These are phyloP conservation scores for Fusarium sp. DNA, from an alignment of 2,329 filamentous ascomycete genomes.

Conservation along the genomic window DNA sequence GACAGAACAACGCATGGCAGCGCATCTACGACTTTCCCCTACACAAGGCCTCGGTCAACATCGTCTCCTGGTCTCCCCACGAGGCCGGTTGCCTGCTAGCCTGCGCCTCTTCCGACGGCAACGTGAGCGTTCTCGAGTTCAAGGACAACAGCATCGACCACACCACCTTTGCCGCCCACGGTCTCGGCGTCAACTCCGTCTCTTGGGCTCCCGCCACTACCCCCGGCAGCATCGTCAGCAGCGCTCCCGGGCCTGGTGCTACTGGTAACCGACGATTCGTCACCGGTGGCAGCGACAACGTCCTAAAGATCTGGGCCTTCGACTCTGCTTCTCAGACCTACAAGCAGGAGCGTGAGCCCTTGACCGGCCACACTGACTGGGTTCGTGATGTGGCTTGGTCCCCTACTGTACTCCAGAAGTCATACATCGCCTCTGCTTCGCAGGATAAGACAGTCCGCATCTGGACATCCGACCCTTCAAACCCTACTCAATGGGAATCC, in stretches of 20 bases:
- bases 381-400: constrained; percentile 98
- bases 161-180: constrained; percentile 90
- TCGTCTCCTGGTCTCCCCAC: constrained; percentile 97
- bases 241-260: constrained; percentile 69
- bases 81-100: constrained; percentile 95
- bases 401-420: constrained; percentile 93
- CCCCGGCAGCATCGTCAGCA: constrained; percentile 87
- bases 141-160: constrained; percentile 95
- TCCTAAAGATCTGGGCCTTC: constrained; percentile 93
- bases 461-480: constrained; percentile 81
- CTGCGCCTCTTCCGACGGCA: constrained; percentile 93
- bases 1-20: constrained; percentile 74
- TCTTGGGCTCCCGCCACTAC: constrained; percentile 91
- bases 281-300: constrained; percentile 93
- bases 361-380: constrained; percentile 93
- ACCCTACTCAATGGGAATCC: constrained; percentile 81
- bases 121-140: constrained; percentile 95
- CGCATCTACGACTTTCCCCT: constrained; percentile 92
- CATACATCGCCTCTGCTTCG: constrained; percentile 94
- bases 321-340: constrained; percentile 72
- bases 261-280: constrained; percentile 84
- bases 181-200: constrained; percentile 93
- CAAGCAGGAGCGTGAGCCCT: constrained; percentile 71
- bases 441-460: constrained; percentile 98
- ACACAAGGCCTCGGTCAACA: constrained; percentile 96